phyloP scores from a whole-genome alignment of 306 rosid genomes.

The Dalbergia cultrata region DNA sequence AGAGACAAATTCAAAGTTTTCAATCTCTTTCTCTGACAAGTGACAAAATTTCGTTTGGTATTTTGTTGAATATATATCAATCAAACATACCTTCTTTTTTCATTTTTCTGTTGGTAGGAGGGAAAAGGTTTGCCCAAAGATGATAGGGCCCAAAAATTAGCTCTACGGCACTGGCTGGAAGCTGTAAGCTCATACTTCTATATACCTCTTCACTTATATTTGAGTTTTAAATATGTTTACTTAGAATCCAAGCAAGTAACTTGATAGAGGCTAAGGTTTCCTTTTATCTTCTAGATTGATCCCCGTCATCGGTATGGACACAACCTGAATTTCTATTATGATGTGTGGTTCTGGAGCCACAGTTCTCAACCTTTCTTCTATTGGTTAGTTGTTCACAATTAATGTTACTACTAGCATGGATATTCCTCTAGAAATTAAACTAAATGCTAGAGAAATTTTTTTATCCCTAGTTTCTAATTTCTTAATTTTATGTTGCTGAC shows the following conservation, averaged over 20 bases:
- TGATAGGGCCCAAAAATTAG: conserved; percentile 78
- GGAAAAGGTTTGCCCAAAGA: conserved; percentile 83
- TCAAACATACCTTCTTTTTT: background rate
- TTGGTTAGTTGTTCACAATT: conserved; percentile 58
- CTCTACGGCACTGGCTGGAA: conserved; percentile 90
- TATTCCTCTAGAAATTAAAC: background rate
- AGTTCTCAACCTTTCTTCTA: conserved; percentile 87
- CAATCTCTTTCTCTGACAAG: conserved; percentile 20
- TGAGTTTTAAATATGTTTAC: conserved; percentile 28
- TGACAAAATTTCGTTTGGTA: background rate
- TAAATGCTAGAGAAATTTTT: background rate
- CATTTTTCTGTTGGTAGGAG: conserved; percentile 60
- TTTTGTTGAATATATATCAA: conserved; percentile 23
- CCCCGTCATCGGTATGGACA: conserved; percentile 96
- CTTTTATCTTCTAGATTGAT: conserved; percentile 69
- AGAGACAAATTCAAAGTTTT: conserved; percentile 46
- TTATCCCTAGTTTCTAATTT: background rate
- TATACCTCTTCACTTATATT: conserved; percentile 8
- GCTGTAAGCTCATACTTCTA: conserved; percentile 66
- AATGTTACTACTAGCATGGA: background rate
- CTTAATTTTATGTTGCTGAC: conserved; percentile 28
- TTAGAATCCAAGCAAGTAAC: conserved; percentile 26
- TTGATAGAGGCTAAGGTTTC: conserved; percentile 1
- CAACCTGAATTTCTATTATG: conserved; percentile 80
- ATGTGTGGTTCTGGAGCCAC: conserved; percentile 70